phyloP scores from a whole-genome alignment of 306 rosid genomes.

The Senna siamea region DNA sequence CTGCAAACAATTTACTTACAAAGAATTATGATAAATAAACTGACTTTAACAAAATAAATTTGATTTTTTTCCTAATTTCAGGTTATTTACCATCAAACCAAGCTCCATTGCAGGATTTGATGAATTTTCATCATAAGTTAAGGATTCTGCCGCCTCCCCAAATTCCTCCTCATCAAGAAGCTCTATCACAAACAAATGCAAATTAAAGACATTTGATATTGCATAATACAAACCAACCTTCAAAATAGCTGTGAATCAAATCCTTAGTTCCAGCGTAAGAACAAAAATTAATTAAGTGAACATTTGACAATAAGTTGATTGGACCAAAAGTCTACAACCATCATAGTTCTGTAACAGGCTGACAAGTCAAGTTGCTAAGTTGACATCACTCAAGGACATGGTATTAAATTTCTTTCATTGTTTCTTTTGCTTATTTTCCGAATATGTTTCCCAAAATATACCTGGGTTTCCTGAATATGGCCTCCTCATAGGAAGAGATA shows the following conservation, averaged over 20 bases:
- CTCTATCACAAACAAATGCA: slow-evolving; percentile 47
- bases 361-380: too few species aligned
- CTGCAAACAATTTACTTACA: slow-evolving; percentile 50
- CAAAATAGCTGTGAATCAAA: slow-evolving; percentile 19
- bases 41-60: slow-evolving; percentile 1
- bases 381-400: too few species aligned
- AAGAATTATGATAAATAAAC: slow-evolving; percentile 28
- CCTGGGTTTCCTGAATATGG: slow-evolving; percentile 92
- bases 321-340: too few species aligned
- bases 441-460: slow-evolving; percentile 33
- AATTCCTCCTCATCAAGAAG: slow-evolving; percentile 74
- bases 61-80: neutral
- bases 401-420: too few species aligned
- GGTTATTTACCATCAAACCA: slow-evolving; percentile 65
- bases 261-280: slow-evolving; percentile 13
- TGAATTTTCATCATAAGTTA: slow-evolving; percentile 57
- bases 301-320: neutral
- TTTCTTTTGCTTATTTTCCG: too few species aligned
- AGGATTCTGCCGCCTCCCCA: slow-evolving; percentile 57
- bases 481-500: slow-evolving; percentile 73
- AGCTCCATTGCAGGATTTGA: slow-evolving; percentile 61
- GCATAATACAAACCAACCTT: slow-evolving; percentile 6
- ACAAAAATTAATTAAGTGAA: neutral
- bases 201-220: slow-evolving; percentile 32
- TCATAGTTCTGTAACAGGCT: too few species aligned